Conservation (phyloP, 2,329 filamentous ascomycete species). For the Aspergillus ruber region DNA sequence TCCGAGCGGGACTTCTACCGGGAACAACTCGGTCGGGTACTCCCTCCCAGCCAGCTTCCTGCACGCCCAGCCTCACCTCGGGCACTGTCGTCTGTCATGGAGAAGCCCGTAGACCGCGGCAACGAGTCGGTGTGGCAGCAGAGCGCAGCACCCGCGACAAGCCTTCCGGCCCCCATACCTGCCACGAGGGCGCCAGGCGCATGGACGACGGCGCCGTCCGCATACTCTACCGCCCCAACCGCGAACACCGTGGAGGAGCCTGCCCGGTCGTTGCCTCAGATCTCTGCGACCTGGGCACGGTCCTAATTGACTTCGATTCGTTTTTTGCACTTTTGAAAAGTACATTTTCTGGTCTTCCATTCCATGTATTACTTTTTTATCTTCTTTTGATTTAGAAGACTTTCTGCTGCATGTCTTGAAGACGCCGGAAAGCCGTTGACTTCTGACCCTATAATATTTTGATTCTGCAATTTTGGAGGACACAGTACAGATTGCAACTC, state of each 20-base stretch:
- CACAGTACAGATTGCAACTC: too few species aligned
- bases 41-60: constrained; percentile 20
- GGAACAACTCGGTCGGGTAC: constrained; percentile 23
- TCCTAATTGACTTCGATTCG: not conserved
- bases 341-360: not conserved
- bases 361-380: constrained; percentile 5
- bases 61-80: constrained; percentile 28
- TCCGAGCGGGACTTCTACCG: constrained; percentile 36
- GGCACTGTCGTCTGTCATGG: constrained; percentile 1
- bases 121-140: constrained; percentile 1
- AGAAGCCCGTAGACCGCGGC: not conserved
- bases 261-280: constrained; percentile 10
- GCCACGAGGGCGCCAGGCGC: constrained; percentile 6
- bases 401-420: not conserved
- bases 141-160: not conserved
- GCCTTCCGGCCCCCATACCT: not conserved
- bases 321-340: not conserved
- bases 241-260: constrained; percentile 4
- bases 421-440: not conserved
- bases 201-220: constrained; percentile 9
- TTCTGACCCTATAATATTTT: not conserved
- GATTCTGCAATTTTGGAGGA: too few species aligned
- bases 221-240: constrained; percentile 4
- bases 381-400: constrained; percentile 6
- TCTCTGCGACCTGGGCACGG: constrained; percentile 13